phyloP scores from a whole-genome alignment of 257 asterid species.

The Nicotiana obtusifolia region DNA sequence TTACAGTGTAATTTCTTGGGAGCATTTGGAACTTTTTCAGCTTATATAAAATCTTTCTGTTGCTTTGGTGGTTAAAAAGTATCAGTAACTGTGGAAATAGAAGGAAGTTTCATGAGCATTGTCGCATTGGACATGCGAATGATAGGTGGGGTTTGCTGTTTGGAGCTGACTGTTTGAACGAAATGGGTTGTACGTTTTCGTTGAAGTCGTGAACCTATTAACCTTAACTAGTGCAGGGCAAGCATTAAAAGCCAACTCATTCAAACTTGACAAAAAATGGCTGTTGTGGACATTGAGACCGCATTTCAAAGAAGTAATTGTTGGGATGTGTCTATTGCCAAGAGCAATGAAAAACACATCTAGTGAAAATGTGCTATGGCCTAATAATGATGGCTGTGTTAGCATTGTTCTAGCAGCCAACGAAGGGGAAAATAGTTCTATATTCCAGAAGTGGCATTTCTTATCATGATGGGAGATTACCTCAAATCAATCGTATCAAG shows the following conservation, averaged over 20 bases:
- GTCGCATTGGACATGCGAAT: neutral
- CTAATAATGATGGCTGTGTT: neutral
- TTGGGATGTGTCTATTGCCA: neutral
- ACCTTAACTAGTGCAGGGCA: neutral
- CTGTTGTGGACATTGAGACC: slow-evolving; percentile 2
- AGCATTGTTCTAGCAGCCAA: neutral
- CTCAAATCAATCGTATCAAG: neutral
- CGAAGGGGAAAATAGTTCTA: neutral
- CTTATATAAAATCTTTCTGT: neutral
- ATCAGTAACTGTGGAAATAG: neutral
- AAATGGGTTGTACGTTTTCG: neutral
- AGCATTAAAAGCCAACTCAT: neutral
- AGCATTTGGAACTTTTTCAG: slow-evolving; percentile 6
- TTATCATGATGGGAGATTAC: neutral
- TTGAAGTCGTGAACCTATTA: neutral
- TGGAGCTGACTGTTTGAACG: neutral
- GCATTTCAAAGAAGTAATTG: neutral
- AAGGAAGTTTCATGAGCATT: neutral
- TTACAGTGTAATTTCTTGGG: neutral
- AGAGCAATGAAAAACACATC: neutral
- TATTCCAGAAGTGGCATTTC: neutral
- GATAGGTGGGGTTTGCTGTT: neutral
- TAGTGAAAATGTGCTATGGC: neutral
- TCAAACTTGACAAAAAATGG: neutral
- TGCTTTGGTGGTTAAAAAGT: neutral